These are phyloP conservation scores for Scenedesmus sp. DNA, from an alignment of 163 green algal species.

Conservation along the genomic window DNA sequence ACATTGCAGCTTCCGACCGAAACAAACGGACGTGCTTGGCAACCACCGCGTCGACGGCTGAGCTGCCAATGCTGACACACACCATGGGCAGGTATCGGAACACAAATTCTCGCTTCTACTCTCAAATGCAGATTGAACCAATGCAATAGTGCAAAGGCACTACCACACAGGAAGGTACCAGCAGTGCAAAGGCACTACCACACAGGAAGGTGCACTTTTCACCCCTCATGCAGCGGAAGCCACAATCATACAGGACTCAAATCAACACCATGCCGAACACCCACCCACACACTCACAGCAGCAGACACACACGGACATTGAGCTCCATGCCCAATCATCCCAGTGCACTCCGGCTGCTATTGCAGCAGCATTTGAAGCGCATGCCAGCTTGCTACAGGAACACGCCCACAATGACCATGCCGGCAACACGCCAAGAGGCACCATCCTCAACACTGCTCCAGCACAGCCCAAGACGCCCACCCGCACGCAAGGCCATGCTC, in stretches of 20 bases:
- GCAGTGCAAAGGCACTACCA: background rate
- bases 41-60: background rate
- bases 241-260: background rate
- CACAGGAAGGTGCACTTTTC: background rate
- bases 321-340: background rate
- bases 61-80: background rate
- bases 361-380: slow-evolving; percentile 9
- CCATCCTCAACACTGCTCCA: too few species aligned
- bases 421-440: too few species aligned
- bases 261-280: background rate
- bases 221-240: background rate
- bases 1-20: too few species aligned
- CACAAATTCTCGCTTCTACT: background rate
- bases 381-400: too few species aligned
- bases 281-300: background rate
- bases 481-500: too few species aligned
- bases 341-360: background rate
- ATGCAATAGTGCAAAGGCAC: too few species aligned
- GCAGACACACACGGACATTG: background rate
- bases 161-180: too few species aligned
- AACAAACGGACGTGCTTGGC: too few species aligned
- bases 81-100: background rate
- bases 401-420: too few species aligned
- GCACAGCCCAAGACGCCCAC: too few species aligned
- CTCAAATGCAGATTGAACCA: background rate